Base-by-base conservation (phyloP, 2,329 filamentous ascomycete species). In the Huntiella abstrusa region DNA sequence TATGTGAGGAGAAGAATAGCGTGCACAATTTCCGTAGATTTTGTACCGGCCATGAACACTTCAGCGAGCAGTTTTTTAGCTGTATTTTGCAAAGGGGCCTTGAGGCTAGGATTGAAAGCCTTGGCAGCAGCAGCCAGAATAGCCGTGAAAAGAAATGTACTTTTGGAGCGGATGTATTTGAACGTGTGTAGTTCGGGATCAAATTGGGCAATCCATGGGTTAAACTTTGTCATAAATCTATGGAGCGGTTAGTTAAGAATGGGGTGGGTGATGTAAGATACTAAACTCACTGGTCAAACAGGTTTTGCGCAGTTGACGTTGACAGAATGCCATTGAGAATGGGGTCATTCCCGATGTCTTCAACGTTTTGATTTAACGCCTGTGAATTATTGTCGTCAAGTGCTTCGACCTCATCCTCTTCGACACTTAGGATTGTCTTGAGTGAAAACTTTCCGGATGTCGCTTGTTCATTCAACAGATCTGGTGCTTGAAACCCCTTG, bases 201-300 rank as follows among this genome's bases (percentile, higher is more conserved):
- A 8, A 65, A 53, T 44, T 64, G 62, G 49, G 58, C 58, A 16
- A 64, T 60, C n/a, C 61, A 64, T 1, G 61, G 60, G 42, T 64
- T 64, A 17, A 63, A 53, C 42, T 57, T 58, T 19, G 53, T 52
- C 48, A 64, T 60, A 48, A 64, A 65, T 15, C 62, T 62, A 33
- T 4, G 37, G 7, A 3, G n/a, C 4, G 10, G 12, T 12, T 12
- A 36, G 16, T 22, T 41, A 17, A 15, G 11, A 16, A 17, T 17
- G 41, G 8, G 12, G 38, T n/a, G 22, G 2, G 3, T 17, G 35
- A 3, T n/a, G 15, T 19, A 3, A 33, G 13, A 32, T 15, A 3
- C 4, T 4, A 33, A 5, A 43, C n/a, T 22, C 16, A 45, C 47
- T 49, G 33, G 12, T 46, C 43, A 34, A 46, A 49, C 11, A 49